Percentiles rank a stretch among this genome's conserved stretches.
phyloP scores from a whole-genome alignment of 2,329 filamentous ascomycete genomes.

The Diaporthe amygdali region DNA sequence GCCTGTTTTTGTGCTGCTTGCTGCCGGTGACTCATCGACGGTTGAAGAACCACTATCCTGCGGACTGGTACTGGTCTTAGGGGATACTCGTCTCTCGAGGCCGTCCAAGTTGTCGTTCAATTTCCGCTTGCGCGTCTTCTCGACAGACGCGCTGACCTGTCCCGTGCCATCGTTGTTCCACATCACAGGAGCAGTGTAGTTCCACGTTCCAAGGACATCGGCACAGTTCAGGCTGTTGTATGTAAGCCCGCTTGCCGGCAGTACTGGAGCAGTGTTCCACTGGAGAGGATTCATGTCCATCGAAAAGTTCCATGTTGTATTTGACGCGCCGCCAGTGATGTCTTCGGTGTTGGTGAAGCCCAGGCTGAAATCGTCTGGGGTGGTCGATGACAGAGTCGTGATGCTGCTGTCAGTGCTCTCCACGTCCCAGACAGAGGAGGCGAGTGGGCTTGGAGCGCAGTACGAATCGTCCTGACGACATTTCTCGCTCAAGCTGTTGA shows the following conservation, averaged over 20 bases:
- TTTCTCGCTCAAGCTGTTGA: conserved; percentile 20
- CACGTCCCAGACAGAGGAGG: conserved; percentile 1
- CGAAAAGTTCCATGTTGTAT: conserved; percentile 17
- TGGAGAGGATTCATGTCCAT: conserved; percentile 16
- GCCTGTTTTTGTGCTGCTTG: neutral
- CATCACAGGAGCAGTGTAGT: conserved; percentile 23
- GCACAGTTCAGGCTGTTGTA: conserved; percentile 21
- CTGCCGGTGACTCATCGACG: conserved; percentile 16
- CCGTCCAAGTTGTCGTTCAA: conserved; percentile 9
- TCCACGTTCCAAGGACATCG: conserved; percentile 21
- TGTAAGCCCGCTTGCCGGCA: neutral
- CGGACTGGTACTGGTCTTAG: conserved; percentile 17
- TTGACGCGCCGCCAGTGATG: neutral
- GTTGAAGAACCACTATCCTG: conserved; percentile 13
- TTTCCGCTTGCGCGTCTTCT: conserved; percentile 22
- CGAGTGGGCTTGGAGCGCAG: conserved; percentile 11
- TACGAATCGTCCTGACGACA: conserved; percentile 24
- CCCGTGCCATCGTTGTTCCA: conserved; percentile 4
- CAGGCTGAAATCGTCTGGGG: conserved; percentile 17
- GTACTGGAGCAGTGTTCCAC: conserved; percentile 23
- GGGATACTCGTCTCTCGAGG: conserved; percentile 18
- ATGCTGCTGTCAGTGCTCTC: conserved; percentile 17
- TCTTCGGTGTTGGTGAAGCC: conserved; percentile 16
- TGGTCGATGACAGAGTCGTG: neutral
- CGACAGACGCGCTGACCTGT: neutral